Evolutionary conservation across 1,284 basidiomycete genomes (phyloP).

Genomic region (Neolentinus lepideus): DNA sequence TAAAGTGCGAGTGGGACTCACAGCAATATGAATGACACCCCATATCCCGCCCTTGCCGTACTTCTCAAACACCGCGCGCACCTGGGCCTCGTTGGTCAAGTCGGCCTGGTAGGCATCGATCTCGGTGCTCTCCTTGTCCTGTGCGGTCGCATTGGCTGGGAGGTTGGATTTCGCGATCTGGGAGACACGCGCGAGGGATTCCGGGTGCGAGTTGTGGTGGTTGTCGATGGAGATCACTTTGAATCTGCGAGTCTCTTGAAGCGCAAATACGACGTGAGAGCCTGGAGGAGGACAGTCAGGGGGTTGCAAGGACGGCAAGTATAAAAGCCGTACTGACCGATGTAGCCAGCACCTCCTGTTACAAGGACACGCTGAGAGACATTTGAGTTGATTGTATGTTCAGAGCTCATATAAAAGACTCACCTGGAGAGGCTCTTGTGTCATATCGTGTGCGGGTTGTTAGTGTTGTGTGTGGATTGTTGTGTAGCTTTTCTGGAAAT

Average conservation of each 20-base stretch:
- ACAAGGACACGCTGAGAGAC: constrained; percentile 62
- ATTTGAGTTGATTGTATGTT: not conserved
- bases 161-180: constrained; percentile 73
- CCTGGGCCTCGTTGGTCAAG: constrained; percentile 64
- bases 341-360: constrained; percentile 82
- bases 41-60: constrained; percentile 93
- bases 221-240: constrained; percentile 93
- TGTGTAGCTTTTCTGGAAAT: not conserved
- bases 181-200: constrained; percentile 66
- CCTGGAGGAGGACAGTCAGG: constrained; percentile 39
- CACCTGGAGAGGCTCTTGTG: constrained; percentile 3
- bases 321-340: constrained; percentile 40
- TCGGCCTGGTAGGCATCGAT: constrained; percentile 72
- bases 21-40: constrained; percentile 95
- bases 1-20: constrained; percentile 29
- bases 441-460: not conserved
- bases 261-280: constrained; percentile 84
- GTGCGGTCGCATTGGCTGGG: constrained; percentile 53
- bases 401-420: not conserved
- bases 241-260: constrained; percentile 84
- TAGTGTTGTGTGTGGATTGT: too few relatives aligned
- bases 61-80: constrained; percentile 74
- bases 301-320: too few relatives aligned
- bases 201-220: constrained; percentile 83
- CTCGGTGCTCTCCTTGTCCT: constrained; percentile 59